Conservation (phyloP, 1,284 basidiomycete species). For the Ceratobasidium sp. region DNA sequence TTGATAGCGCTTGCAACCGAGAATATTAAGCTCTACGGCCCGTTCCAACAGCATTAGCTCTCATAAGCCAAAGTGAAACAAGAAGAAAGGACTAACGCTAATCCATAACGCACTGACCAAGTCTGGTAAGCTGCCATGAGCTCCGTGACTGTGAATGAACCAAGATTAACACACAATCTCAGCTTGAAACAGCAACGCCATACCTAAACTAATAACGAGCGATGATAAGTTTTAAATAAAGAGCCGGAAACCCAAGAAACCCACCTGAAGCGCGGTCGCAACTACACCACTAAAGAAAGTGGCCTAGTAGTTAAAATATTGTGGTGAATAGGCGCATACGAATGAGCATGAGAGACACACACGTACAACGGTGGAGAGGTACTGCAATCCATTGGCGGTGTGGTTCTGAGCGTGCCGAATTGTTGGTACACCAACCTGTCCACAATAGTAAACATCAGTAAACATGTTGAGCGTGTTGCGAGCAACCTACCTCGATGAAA, state of each 20-base stretch:
- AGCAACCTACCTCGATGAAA: conserved; percentile 72
- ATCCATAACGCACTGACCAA: conserved; percentile 77
- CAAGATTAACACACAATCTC: neutral
- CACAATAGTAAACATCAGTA: conserved; percentile 48
- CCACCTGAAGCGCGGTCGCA: conserved; percentile 50
- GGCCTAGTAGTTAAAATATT: conserved; percentile 52
- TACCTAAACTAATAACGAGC: conserved; percentile 23
- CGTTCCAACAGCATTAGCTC: neutral
- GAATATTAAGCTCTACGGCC: conserved; percentile 62
- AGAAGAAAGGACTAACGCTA: conserved; percentile 48
- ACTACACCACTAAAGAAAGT: conserved; percentile 81
- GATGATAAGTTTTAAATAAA: no score
- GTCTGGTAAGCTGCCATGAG: conserved; percentile 45
- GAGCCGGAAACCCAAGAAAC: neutral
- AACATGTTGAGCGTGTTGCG: neutral
- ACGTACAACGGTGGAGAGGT: conserved; percentile 67
- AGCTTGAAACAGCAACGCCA: neutral
- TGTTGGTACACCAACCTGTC: conserved; percentile 66
- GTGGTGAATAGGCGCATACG: neutral
- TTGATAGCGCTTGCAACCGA: conserved; percentile 83
- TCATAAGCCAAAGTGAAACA: neutral
- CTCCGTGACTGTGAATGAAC: neutral
- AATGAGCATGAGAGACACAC: no score
- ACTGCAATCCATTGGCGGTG: conserved; percentile 71
- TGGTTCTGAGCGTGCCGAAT: conserved; percentile 79